phyloP scores from a whole-genome alignment of 106 monocot species.

The Iris macrosiphon region DNA sequence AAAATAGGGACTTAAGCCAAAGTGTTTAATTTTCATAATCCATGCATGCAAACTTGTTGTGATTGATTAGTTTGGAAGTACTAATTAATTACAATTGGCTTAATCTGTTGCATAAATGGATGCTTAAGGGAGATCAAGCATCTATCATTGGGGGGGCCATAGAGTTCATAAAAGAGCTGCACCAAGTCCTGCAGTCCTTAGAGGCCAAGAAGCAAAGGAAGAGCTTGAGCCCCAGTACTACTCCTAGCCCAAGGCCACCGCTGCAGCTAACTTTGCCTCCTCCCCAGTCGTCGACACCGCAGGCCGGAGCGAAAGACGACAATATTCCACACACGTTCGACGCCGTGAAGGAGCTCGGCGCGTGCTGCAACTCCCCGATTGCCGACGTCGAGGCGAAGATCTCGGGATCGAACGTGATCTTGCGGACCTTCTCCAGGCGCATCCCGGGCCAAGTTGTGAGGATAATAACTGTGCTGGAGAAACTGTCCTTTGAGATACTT shows the following conservation, averaged over 20 bases:
- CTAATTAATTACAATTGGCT: too few species aligned
- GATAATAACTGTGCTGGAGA: conserved; percentile 52
- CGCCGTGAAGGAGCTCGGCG: conserved; percentile 48
- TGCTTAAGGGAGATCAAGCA: conserved; percentile 74
- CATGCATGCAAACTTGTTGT: too few species aligned
- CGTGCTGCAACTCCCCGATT: conserved; percentile 61
- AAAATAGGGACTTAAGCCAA: too few species aligned
- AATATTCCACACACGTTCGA: not conserved
- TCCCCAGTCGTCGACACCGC: too few species aligned
- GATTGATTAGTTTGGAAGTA: too few species aligned
- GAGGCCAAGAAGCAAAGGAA: conserved; percentile 75
- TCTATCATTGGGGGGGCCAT: conserved; percentile 91
- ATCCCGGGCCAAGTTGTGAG: conserved; percentile 52
- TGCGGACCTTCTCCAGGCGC: conserved; percentile 61
- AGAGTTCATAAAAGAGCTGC: conserved; percentile 91
- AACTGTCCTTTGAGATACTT: conserved; percentile 59
- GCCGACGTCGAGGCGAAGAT: conserved; percentile 92
- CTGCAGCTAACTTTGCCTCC: conserved; percentile 15
- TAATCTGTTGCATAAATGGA: too few species aligned
- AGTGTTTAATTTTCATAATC: too few species aligned
- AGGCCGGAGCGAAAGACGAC: too few species aligned
- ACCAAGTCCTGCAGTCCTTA: conserved; percentile 48
- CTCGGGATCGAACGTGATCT: conserved; percentile 64
- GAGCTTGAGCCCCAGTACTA: conserved; percentile 49
- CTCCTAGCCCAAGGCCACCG: conserved; percentile 49